phyloP scores from a whole-genome alignment of 148 eudicot species.

The Camellia sinensis region DNA sequence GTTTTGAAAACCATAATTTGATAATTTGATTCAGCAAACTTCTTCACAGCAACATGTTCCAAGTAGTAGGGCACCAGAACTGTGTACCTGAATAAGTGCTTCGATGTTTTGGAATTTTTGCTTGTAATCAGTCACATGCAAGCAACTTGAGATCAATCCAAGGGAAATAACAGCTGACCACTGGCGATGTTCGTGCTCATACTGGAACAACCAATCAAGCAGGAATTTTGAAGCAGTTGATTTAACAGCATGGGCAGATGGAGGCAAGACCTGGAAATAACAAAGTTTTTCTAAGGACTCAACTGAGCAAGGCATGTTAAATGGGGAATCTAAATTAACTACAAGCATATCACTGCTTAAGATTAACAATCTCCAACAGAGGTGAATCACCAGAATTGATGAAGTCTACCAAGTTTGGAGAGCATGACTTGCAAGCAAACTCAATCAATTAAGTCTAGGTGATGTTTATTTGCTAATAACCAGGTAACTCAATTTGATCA shows the following conservation, averaged over 20 bases:
- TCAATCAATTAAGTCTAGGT: neutral
- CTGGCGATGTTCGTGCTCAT: conserved; percentile 92
- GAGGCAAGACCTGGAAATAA: conserved; percentile 70
- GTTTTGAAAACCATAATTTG: neutral
- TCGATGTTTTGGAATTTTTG: conserved; percentile 62
- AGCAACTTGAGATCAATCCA: conserved; percentile 72
- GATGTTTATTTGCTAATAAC: neutral
- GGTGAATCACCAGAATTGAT: neutral
- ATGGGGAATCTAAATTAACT: neutral
- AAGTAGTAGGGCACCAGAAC: conserved; percentile 10
- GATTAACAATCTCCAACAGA: neutral
- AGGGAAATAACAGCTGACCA: conserved; percentile 98
- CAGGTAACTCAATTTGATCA: neutral
- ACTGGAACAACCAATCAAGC: conserved; percentile 71
- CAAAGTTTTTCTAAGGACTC: neutral
- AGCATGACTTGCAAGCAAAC: neutral
- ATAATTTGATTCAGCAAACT: neutral
- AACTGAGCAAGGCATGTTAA: conserved; percentile 9
- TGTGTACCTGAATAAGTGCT: conserved; percentile 76
- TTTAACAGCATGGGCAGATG: conserved; percentile 74
- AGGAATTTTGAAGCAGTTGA: conserved; percentile 72
- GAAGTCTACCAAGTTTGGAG: neutral
- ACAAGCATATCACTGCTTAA: neutral
- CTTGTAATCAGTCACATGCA: conserved; percentile 76
- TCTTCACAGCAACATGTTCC: neutral